Percentiles rank a stretch among this genome's conserved stretches.
Conservation (phyloP, 1,284 basidiomycete species). For the Bondarzewia mesenterica region DNA sequence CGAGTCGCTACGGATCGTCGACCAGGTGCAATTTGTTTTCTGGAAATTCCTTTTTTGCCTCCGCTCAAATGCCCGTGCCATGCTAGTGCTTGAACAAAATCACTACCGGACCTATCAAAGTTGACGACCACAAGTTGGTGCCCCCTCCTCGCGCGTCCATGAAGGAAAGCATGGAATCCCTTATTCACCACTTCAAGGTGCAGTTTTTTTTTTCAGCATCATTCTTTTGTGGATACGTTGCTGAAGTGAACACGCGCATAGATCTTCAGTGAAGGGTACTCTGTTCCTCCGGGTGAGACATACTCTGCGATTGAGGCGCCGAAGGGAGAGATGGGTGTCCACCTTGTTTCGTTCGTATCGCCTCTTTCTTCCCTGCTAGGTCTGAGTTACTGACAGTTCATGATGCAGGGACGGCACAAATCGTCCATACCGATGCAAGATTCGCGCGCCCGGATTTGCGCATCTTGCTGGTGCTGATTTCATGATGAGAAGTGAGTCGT, state of each 20-base stretch:
- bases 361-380: not conserved
- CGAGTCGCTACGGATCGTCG: slow-evolving; percentile 87
- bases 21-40: slow-evolving; percentile 40
- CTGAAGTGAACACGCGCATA: slow-evolving; percentile 19
- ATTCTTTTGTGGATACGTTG: not conserved
- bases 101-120: slow-evolving; percentile 86
- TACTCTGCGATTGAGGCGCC: slow-evolving; percentile 98
- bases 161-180: slow-evolving; percentile 98
- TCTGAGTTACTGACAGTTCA: not conserved
- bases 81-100: slow-evolving; percentile 93
- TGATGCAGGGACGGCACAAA: slow-evolving; percentile 73
- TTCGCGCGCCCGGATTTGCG: slow-evolving; percentile 90
- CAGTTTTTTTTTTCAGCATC: slow-evolving; percentile 5
- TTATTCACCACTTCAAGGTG: slow-evolving; percentile 98
- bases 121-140: slow-evolving; percentile 96
- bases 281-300: slow-evolving; percentile 96
- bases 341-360: slow-evolving; percentile 79
- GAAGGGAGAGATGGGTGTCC: slow-evolving; percentile 98
- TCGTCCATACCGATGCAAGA: slow-evolving; percentile 90
- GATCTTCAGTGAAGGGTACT: slow-evolving; percentile 96
- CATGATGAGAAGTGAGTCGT: slow-evolving; percentile 79
- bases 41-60: not conserved
- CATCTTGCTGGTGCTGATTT: slow-evolving; percentile 91
- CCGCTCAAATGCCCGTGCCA: not conserved
- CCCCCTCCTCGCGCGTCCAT: slow-evolving; percentile 96